Conservation (phyloP, 83 land plant genomes). For the Diphasiastrum complanatum region DNA sequence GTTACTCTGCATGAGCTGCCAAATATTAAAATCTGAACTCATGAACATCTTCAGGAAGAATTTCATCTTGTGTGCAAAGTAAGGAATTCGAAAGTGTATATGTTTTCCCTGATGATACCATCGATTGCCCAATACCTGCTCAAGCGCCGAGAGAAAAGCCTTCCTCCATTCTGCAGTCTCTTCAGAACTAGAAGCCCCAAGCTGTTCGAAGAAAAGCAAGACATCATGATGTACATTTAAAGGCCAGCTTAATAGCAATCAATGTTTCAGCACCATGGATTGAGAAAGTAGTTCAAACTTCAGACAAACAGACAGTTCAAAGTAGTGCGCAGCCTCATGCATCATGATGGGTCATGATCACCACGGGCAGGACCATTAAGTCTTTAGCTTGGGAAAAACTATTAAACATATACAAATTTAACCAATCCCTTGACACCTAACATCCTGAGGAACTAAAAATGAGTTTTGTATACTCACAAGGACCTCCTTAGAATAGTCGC, state of each 20-base stretch:
- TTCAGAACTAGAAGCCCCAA: constrained; percentile 21
- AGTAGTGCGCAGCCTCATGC: too few species aligned
- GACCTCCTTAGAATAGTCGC: constrained; percentile 15
- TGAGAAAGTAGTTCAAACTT: neutral
- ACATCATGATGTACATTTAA: neutral
- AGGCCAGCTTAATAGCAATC: too few species aligned
- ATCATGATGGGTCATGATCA: too few species aligned
- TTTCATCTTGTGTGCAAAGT: too few species aligned
- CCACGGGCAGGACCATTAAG: too few species aligned
- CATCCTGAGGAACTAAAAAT: neutral
- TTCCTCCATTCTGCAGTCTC: constrained; percentile 25
- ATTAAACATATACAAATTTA: neutral
- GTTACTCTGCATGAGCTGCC: too few species aligned
- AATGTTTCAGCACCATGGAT: too few species aligned
- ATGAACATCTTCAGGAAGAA: too few species aligned
- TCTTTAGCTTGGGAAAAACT: neutral
- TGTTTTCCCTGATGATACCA: too few species aligned
- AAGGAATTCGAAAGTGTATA: too few species aligned
- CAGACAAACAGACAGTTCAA: neutral
- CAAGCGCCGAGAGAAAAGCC: constrained; percentile 20
- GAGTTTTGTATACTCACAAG: constrained; percentile 13
- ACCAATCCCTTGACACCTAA: neutral
- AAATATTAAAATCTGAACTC: too few species aligned
- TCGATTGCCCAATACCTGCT: constrained; percentile 11
- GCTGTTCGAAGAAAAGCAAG: neutral